Base-by-base conservation (phyloP, 192 early-diverging fungal species). In the Podila minutissima region DNA sequence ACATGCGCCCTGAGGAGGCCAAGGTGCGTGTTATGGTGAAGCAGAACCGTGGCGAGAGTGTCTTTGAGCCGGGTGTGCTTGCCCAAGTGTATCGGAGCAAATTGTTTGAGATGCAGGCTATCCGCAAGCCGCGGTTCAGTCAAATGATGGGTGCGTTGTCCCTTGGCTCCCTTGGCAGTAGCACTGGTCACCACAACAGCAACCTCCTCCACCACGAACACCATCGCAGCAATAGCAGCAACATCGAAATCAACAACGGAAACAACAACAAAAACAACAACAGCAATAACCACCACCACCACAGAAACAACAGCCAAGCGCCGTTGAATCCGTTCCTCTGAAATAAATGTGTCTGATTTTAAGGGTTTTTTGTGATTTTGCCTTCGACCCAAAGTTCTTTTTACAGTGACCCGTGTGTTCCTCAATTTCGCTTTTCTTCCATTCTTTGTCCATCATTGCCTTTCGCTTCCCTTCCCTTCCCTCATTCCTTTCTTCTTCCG, bases 71-170 rank as follows among this genome's bases (percentile, higher is more conserved):
- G 5, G 62, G 75, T 58, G 75, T 78, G n/a, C 60, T 78, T 29
- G 29, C 38, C 17, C 64, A 71, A 49, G 53, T 78, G 48, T 59
- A 71, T 65, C 63, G 64, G 50, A 78, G 64, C 6, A 53, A 71
- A 62, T 8, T 78, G 9, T 78, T 78, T 63, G 69, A 71, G 64
- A 78, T 78, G 69, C 75, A 71, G 37, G 69, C 69, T 24, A 71
- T 71, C 24, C 75, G 75, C 2, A 66, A 62, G 64, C 75, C 75
- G 19, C 13, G 35, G 35, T 78, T 78, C 55, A 15, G 51, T 3
- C 29, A 71, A n/a, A 26, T 71, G 51, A 53, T 78, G 59, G 57
- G 46, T 1, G 61, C 5, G 46, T 24, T 13, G 69, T 24, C 41
- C 62, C 19, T 32, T 46, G 51, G 51, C 37, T 29, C 29, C 29